Evolutionary conservation across 345 rosid species (phyloP), one percentile per base, ranked within the genome.

Genomic region (Pistacia integerrima): DNA sequence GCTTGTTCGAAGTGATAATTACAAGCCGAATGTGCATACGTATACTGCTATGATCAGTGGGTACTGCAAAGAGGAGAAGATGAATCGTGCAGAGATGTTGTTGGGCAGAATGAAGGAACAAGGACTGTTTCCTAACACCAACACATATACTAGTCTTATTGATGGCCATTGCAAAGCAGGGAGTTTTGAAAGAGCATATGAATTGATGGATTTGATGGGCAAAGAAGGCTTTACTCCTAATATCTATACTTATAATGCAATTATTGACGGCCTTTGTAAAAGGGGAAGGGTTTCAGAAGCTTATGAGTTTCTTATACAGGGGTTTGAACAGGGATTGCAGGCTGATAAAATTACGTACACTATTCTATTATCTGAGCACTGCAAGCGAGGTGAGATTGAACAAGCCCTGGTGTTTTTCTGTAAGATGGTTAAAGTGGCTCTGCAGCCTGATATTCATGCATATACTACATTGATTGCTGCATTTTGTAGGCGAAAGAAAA

Each of bases 21-120:
- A 94, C 85, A 91, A 90, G 81, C 97, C 90, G 0, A 94, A 94
- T 80, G 95, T 86, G 61, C 88, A 86, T 84, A 90, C 95, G 0
- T 93, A 93, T 78, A 90, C 95, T 71, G 85, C 90, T 59, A 94
- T 94, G 98, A 93, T 93, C 55, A 65, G 81, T 82, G 95, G 94
- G 36, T 94, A 93, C 81, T 93, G 97, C 90, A 87, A 83, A 70
- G 97, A 87, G 82, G 85, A 82, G 61, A 91, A 91, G 87, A 68
- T 95, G 92, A 91, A 85, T 73, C 88, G 92, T 36, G 94, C 93
- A 33, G 98, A 91, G 90, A 95, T 93, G 98, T 74, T 95, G 77
- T 78, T 95, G 16, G 35, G 86, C 64, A 88, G 90, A 79, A 93
- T 93, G 99, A 89, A 87, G 82, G 98, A 89, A 74, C 99, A 94